Evolutionary conservation across 176 grass and related monocot species (phyloP).

Genomic region (Aechmea fasciata): DNA sequence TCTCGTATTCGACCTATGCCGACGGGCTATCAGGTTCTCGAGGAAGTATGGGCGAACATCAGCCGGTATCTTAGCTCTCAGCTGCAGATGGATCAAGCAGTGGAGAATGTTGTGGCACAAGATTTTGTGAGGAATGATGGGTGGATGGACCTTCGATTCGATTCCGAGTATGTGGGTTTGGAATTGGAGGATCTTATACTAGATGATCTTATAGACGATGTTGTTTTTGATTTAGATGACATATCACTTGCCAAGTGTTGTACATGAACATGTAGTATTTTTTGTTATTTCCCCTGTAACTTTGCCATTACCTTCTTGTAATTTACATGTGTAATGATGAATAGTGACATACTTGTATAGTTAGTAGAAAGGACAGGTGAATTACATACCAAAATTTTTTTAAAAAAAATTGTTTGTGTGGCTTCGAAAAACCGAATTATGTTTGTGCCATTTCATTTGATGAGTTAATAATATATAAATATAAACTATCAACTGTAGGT

Average conservation of each 20-base stretch:
- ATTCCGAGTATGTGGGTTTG: conserved; percentile 32
- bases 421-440: no score
- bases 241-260: neutral
- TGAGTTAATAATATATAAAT: no score
- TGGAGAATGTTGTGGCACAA: conserved; percentile 55
- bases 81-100: conserved; percentile 28
- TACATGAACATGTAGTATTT: neutral
- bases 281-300: no score
- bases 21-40: conserved; percentile 46
- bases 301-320: no score
- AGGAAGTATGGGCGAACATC: conserved; percentile 65
- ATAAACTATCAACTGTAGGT: no score
- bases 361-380: no score
- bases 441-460: no score
- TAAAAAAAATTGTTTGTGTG: no score
- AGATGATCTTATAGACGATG: conserved; percentile 69
- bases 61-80: conserved; percentile 48
- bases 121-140: conserved; percentile 51
- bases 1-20: conserved; percentile 36
- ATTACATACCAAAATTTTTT: no score
- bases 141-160: conserved; percentile 74
- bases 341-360: no score
- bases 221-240: conserved; percentile 45
- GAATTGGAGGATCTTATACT: conserved; percentile 64
- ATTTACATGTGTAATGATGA: no score